Evolutionary conservation across 2,329 filamentous ascomycete genomes (phyloP), one percentile per base, ranked within the genome.

Genomic region (Chaetomium sp.): DNA sequence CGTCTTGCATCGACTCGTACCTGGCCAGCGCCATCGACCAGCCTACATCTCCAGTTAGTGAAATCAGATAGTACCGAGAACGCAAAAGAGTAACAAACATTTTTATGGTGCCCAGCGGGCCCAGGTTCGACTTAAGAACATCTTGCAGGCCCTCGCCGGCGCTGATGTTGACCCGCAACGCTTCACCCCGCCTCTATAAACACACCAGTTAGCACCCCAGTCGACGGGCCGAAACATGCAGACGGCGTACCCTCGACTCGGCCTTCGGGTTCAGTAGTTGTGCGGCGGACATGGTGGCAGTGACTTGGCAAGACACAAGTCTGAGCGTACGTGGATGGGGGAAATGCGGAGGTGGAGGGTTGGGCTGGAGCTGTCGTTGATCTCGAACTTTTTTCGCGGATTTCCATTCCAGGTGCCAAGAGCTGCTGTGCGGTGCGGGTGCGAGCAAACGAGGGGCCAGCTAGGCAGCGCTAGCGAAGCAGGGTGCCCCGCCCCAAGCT

Each of bases 191-290:
- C 84, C 95, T 89, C 93, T 96, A 75, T 69, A 73, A 72, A 74
- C 61, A 71, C 57, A 53, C 2, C 35, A 54, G 72, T 78, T 74
- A 75, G 74, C 75, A 66, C 33, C 60, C 60, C 10, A 3, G 23
- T 25, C 31, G 38, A 38, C 29, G 29, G 35, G 16, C 56, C 21
- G 12, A 29, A 33, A 45, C 35, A 33, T 8, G 16, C 69, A 65
- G 70, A 68, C 7, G 42, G 82, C 90, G 74, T 84, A 96, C 93
- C 81, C 95, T 89, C 74, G 93, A 97, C 83, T 99, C 95, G 75
- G 95, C 95, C 85, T 99, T 99, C 68, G 95, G 95, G 81, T 99
- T 99, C 71, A 99, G 90, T 75, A 99, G 89, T 83, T 98, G 94
- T 76, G 95, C 93, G 73, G 95, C 95, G 81, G 93, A 98, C 95